phyloP scores from a whole-genome alignment of 2,329 filamentous ascomycete species.

The Hypoxylon sp. region DNA sequence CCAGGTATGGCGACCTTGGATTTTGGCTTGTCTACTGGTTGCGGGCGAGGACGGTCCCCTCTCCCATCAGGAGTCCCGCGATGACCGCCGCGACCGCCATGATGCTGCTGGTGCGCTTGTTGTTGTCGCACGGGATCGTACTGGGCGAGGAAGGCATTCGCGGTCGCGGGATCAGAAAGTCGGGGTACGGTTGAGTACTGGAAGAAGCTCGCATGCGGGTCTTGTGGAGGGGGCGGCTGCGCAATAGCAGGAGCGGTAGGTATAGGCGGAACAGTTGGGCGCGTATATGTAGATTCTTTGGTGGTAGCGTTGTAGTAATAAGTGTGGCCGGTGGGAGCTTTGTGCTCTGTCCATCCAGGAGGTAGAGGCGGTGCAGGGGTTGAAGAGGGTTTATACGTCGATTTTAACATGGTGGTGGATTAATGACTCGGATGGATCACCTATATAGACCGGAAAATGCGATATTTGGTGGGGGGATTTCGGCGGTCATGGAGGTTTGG shows the following conservation, averaged over 20 bases:
- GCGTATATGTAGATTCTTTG: conserved; percentile 88
- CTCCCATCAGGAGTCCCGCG: conserved; percentile 68
- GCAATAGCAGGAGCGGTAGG: conserved; percentile 31
- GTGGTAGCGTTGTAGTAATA: conserved; percentile 91
- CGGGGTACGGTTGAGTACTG: conserved; percentile 60
- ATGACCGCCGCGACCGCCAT: conserved; percentile 60
- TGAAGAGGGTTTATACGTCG: conserved; percentile 76
- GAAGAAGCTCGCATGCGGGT: conserved; percentile 58
- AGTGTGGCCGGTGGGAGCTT: conserved; percentile 85
- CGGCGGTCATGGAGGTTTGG: not conserved
- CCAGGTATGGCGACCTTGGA: conserved; percentile 84
- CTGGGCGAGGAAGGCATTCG: conserved; percentile 73
- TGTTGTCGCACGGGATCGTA: conserved; percentile 60
- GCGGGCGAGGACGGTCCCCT: conserved; percentile 73
- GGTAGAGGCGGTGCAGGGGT: conserved; percentile 72
- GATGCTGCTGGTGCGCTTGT: conserved; percentile 54
- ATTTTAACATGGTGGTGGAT: conserved; percentile 74
- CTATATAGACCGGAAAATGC: not conserved
- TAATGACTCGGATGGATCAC: not conserved
- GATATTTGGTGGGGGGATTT: not conserved
- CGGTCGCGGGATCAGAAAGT: conserved; percentile 69
- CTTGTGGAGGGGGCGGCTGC: conserved; percentile 35
- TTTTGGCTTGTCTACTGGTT: conserved; percentile 84
- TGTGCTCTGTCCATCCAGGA: conserved; percentile 93
- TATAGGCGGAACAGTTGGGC: conserved; percentile 66